phyloP scores from a whole-genome alignment of 768 basidiomycete species.

The Cubamyces lactineus region DNA sequence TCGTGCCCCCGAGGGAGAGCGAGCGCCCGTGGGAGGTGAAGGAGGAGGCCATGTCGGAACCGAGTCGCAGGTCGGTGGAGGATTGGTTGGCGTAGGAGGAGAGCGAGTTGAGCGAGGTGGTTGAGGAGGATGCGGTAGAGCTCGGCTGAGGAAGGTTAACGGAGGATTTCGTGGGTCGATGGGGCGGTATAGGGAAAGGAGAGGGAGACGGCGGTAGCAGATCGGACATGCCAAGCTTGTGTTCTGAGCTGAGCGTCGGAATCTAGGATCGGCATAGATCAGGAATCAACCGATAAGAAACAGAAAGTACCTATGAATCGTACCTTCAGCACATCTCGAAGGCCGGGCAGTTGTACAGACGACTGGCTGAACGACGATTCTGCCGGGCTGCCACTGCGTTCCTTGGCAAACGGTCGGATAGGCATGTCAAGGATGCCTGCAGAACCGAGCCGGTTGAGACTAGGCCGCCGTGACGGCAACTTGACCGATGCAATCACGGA shows the following conservation, averaged over 20 bases:
- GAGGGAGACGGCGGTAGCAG: conserved; percentile 73
- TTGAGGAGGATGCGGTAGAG: conserved; percentile 42
- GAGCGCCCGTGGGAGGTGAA: conserved; percentile 28
- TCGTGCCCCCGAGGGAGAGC: conserved; percentile 31
- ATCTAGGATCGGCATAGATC: conserved; percentile 43
- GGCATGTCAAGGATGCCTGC: conserved; percentile 60
- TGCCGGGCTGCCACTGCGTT: conserved; percentile 53
- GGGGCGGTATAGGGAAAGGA: conserved; percentile 37
- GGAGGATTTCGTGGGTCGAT: conserved; percentile 43
- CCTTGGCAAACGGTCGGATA: conserved; percentile 47
- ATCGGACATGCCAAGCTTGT: conserved; percentile 69
- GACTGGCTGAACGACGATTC: conserved; percentile 25
- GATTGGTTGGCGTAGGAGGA: conserved; percentile 34
- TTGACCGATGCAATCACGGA: conserved; percentile 23
- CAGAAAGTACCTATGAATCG: not conserved
- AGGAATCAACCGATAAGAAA: conserved; percentile 1
- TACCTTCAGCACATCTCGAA: conserved; percentile 79
- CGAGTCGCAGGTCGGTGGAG: conserved; percentile 27
- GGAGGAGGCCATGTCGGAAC: conserved; percentile 23
- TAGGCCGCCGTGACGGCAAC: conserved; percentile 35
- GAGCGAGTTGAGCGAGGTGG: conserved; percentile 44
- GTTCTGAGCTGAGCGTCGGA: conserved; percentile 68
- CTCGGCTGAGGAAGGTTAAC: conserved; percentile 25
- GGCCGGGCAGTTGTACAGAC: conserved; percentile 47
- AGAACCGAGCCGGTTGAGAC: conserved; percentile 52